Evolutionary conservation across 2,329 filamentous ascomycete genomes (phyloP), one percentile per base, ranked within the genome.

Genomic region (Tothia fuscella): DNA sequence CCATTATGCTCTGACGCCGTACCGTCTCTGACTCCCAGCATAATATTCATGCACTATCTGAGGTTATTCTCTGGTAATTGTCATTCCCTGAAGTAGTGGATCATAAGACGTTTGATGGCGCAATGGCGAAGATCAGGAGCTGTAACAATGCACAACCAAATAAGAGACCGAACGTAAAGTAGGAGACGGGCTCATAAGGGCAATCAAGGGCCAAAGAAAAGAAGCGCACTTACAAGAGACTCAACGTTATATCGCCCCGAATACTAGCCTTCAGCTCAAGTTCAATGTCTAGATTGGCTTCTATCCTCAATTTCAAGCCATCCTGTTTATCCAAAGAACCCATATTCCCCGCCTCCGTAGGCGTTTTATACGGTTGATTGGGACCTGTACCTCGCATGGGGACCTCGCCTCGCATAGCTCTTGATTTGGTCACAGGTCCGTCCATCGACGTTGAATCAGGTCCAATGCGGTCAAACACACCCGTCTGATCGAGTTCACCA

Each of bases 251-350:
- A 64, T 93, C 86, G 55, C 86, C 86, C 53, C 87, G 78, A 49
- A 91, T 87, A 60, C 80, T 80, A 16, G 84, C 84, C 69, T 91
- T 91, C 47, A 91, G 71, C 53, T 86, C 80, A 47, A 91, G 83
- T 60, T 91, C 84, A 38, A 91, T 72, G 50, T 91, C 84, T 44
- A 91, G 67, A 60, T 88, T 87, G 42, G 86, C 65, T 56, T 88
- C 84, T 17, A 91, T 64, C 28, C 78, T 73, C 55, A 88, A 61
- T 57, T 78, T 78, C 55, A 86, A 60, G 29, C 82, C 80, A 53
- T 86, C 79, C 46, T 73, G 63, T 38, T 74, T 68, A 37, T 69
- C 66, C 41, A 69, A 49, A 6, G 52, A 50, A 41, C 60, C 38
- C n/a, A n/a, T n/a, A 62, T 67, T 53, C 69, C 66, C 60, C 55